phyloP scores from a whole-genome alignment of 495 filamentous ascomycete species.

The Xylaria castorea region DNA sequence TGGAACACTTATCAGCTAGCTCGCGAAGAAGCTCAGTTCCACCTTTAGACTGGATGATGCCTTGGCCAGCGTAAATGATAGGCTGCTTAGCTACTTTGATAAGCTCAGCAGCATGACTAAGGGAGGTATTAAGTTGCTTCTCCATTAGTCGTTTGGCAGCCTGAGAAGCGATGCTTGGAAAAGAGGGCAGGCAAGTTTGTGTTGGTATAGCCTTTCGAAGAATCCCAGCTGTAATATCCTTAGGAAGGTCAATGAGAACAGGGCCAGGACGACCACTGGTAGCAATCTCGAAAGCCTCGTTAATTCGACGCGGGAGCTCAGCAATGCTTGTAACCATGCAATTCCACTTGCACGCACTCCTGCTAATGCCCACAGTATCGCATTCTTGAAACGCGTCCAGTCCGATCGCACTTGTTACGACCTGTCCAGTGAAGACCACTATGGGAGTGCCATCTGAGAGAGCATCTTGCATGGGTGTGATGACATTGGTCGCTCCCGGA shows the following conservation, averaged over 20 bases:
- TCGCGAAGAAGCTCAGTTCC: slow-evolving; percentile 70
- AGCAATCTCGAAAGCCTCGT: slow-evolving; percentile 9
- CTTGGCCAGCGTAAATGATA: slow-evolving; percentile 78
- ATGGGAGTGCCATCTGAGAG: slow-evolving; percentile 79
- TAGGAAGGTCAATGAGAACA: slow-evolving; percentile 11
- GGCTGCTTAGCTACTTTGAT: slow-evolving; percentile 80
- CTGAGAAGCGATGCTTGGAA: slow-evolving; percentile 13
- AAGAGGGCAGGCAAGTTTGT: slow-evolving; percentile 10
- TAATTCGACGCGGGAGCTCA: slow-evolving; percentile 13
- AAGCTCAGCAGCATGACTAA: slow-evolving; percentile 68
- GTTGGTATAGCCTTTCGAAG: slow-evolving; percentile 15
- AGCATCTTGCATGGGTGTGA: slow-evolving; percentile 81
- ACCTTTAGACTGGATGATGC: slow-evolving; percentile 66
- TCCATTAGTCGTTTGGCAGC: slow-evolving; percentile 10
- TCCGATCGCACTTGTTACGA: slow-evolving; percentile 73
- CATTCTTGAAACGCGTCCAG: slow-evolving; percentile 12
- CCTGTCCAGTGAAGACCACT: slow-evolving; percentile 82
- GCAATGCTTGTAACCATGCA: slow-evolving; percentile 12
- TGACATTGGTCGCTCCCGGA: slow-evolving; percentile 78
- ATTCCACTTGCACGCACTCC: slow-evolving; percentile 13
- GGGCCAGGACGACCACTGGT: slow-evolving; percentile 7
- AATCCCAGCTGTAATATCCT: slow-evolving; percentile 12
- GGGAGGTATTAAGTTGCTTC: slow-evolving; percentile 65
- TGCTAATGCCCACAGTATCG: slow-evolving; percentile 13
- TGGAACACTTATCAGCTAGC: slow-evolving; percentile 73